Evolutionary conservation across 164 flowering plant species (phyloP).

Genomic region (Houttuynia cordata): DNA sequence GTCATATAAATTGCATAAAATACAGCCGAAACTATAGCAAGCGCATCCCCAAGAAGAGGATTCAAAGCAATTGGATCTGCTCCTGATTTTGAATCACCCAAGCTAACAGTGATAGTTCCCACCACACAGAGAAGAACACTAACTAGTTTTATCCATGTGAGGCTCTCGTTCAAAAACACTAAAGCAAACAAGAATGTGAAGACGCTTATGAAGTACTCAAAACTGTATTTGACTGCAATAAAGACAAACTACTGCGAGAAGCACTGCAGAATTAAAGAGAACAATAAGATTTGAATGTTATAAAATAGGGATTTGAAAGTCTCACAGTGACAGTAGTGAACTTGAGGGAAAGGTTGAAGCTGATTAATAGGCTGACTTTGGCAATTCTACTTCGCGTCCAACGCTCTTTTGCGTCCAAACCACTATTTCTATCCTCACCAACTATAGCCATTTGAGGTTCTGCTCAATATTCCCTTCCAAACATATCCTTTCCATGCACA

Average conservation of each 20-base stretch:
- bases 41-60: conserved; percentile 78
- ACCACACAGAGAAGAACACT: conserved; percentile 95
- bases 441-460: conserved; percentile 1
- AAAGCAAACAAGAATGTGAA: conserved; percentile 85
- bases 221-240: conserved; percentile 86
- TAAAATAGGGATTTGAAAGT: neutral
- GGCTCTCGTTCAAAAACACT: conserved; percentile 73
- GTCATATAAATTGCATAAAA: conserved; percentile 82
- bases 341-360: conserved; percentile 86
- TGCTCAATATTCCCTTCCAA: conserved; percentile 6
- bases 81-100: conserved; percentile 50
- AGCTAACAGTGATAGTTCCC: conserved; percentile 84
- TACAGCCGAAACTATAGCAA: conserved; percentile 64
- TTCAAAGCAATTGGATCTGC: conserved; percentile 39
- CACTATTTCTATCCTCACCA: conserved; percentile 14
- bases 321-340: conserved; percentile 97
- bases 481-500: conserved; percentile 5
- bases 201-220: conserved; percentile 83
- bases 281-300: neutral
- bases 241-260: neutral
- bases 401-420: conserved; percentile 68
- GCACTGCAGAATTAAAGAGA: neutral
- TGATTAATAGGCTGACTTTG: conserved; percentile 66
- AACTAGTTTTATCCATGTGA: conserved; percentile 78
- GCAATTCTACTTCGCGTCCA: conserved; percentile 83